Evolutionary conservation across 164 flowering plant genomes (phyloP), one percentile per base, ranked within the genome.

Genomic region (Brasenia schreberi): DNA sequence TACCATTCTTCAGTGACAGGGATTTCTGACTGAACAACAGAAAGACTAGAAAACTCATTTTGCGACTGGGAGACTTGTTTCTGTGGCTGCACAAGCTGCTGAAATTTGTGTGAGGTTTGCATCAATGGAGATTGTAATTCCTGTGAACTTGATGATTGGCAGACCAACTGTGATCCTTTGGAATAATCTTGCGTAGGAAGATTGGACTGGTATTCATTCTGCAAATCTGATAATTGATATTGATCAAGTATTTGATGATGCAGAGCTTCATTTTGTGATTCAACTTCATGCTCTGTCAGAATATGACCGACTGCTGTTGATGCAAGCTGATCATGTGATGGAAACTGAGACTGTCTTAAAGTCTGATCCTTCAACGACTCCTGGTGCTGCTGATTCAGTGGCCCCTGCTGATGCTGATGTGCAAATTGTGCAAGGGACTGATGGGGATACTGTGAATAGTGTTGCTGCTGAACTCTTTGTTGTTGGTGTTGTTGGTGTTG

Each of bases 71-170:
- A 44, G 73, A 67, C 73, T 42, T 81, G 74, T 58, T 84, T 85
- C 7, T 70, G 81, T 7, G 80, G 77, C 64, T 85, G 82, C 67
- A 87, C 63, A 52, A 78, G 18, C 66, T 83, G 87, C 67, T 77
- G 94, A 79, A 84, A 75, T 62, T 80, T 84, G 67, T 80, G 85
- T 52, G 86, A 69, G 75, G 67, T 77, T 69, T 79, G 89, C 62
- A 80, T 66, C 12, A 72, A 33, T 42, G 87, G 61, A 14, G 82
- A 79, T 68, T 67, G 66, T 0, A 73, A 67, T 59, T 81, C 85
- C 61, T 68, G 83, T 59, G 68, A 73, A 2, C 67, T 71, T 69
- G 87, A 74, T 72, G 86, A 76, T 70, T 73, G 70, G 65, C 82
- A 58, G n/a, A 73, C 69, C 71, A 70, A 66, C 66, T 79, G 85